Evolutionary conservation across 2,329 filamentous ascomycete species (phyloP).

Genomic region (Penicillium sp.): DNA sequence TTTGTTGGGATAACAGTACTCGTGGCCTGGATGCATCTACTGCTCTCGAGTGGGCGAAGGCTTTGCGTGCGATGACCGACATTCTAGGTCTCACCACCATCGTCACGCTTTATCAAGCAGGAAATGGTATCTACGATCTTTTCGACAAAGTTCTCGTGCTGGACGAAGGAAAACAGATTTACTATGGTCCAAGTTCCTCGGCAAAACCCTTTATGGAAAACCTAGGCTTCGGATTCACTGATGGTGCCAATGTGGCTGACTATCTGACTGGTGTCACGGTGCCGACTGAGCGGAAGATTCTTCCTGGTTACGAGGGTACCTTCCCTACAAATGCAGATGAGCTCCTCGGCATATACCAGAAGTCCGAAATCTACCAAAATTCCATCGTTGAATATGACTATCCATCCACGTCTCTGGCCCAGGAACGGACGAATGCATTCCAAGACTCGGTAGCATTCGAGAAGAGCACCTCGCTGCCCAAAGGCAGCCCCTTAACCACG

Average conservation of each 20-base stretch:
- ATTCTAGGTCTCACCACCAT: constrained; percentile 61
- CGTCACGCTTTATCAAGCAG: constrained; percentile 68
- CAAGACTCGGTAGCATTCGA: constrained; percentile 53
- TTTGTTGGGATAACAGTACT: constrained; percentile 69
- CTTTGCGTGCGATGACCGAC: constrained; percentile 64
- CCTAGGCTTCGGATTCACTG: constrained; percentile 63
- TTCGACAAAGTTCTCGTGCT: constrained; percentile 72
- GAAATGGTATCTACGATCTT: constrained; percentile 67
- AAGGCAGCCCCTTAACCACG: constrained; percentile 58
- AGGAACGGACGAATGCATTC: constrained; percentile 57
- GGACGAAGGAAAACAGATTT: constrained; percentile 66
- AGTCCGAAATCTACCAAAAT: constrained; percentile 51
- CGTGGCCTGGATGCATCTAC: constrained; percentile 66
- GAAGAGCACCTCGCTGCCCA: constrained; percentile 56
- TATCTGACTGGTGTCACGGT: constrained; percentile 67
- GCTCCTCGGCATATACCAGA: constrained; percentile 54
- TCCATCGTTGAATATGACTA: constrained; percentile 56
- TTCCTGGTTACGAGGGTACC: constrained; percentile 43
- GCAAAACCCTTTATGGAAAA: constrained; percentile 66
- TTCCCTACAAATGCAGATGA: constrained; percentile 47
- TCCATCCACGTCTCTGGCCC: constrained; percentile 47
- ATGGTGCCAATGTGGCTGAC: constrained; percentile 65
- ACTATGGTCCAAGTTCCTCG: constrained; percentile 61
- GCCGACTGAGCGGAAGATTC: constrained; percentile 49
- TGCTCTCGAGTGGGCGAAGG: constrained; percentile 62